Evolutionary conservation across 495 filamentous ascomycete genomes (phyloP).

Genomic region (Hypoxylon fuscum): DNA sequence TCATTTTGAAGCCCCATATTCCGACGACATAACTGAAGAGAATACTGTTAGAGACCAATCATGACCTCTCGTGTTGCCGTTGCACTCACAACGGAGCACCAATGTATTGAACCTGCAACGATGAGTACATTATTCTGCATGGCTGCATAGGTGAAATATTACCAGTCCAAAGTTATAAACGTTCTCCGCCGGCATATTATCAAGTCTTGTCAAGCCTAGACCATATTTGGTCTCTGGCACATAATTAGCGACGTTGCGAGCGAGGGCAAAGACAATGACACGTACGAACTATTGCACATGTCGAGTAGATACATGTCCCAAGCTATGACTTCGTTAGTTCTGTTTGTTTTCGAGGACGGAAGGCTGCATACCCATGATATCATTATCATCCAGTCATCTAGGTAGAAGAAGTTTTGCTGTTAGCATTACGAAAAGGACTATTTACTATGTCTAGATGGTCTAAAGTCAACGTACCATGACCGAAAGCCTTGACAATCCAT

Average conservation of each 20-base stretch:
- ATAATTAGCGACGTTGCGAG: neutral
- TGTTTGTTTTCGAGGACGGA: neutral
- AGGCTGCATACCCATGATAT: conserved; percentile 46
- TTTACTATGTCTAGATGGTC: neutral
- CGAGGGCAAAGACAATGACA: neutral
- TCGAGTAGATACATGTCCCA: conserved; percentile 6
- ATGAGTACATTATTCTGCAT: conserved; percentile 16
- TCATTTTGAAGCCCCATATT: conserved; percentile 62
- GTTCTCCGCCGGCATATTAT: conserved; percentile 47
- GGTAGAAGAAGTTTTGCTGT: neutral
- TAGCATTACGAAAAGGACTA: neutral
- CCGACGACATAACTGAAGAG: conserved; percentile 49
- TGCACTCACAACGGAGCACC: conserved; percentile 52
- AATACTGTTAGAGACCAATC: neutral
- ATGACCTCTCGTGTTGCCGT: neutral
- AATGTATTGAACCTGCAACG: conserved; percentile 48
- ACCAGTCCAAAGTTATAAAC: conserved; percentile 52
- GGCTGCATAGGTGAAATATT: neutral
- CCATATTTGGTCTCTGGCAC: conserved; percentile 54
- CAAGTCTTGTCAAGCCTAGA: conserved; percentile 44
- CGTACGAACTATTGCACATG: conserved; percentile 4
- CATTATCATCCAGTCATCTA: conserved; percentile 54
- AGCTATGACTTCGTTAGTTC: neutral
- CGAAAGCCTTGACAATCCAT: conserved; percentile 46
- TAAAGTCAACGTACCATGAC: conserved; percentile 38